Conservation (phyloP, 2,329 filamentous ascomycete species). For the Aspergillus fijiensis region DNA sequence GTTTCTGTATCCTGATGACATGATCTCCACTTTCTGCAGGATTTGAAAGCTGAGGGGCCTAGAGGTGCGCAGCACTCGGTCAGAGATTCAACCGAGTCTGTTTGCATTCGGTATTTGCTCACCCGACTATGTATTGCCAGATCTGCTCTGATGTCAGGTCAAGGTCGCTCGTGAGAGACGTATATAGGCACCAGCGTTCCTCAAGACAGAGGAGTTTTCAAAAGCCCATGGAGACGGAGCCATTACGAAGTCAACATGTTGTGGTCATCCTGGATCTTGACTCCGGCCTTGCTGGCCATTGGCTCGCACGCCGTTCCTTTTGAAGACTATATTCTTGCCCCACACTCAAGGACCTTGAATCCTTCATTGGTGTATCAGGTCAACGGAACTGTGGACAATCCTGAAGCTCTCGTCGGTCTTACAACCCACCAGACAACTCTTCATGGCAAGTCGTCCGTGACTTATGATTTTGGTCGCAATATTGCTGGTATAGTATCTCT, state of each 20-base stretch:
- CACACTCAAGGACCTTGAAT: slow-evolving; percentile 26
- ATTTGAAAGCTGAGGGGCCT: background rate
- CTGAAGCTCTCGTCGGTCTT: slow-evolving; percentile 16
- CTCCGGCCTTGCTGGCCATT: slow-evolving; percentile 9
- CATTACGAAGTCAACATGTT: background rate
- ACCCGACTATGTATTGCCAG: background rate
- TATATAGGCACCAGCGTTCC: background rate
- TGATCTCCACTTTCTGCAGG: background rate
- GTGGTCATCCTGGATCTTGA: slow-evolving; percentile 12
- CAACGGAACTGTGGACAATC: slow-evolving; percentile 31
- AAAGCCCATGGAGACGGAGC: background rate
- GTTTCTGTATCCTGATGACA: background rate
- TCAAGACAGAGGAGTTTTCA: background rate
- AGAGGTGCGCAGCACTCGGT: background rate
- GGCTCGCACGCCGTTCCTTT: slow-evolving; percentile 25
- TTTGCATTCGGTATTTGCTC: background rate
- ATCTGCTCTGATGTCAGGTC: background rate
- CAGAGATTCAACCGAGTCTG: background rate
- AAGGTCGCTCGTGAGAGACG: background rate
- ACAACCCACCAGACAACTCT: slow-evolving; percentile 11
- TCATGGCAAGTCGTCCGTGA: slow-evolving; percentile 33
- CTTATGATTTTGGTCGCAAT: slow-evolving; percentile 42
- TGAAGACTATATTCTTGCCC: slow-evolving; percentile 36
- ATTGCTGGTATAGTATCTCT: slow-evolving; percentile 41
- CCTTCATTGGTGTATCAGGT: slow-evolving; percentile 28